phyloP scores from a whole-genome alignment of 2,329 filamentous ascomycete genomes.

The Thielaviopsis musarum region DNA sequence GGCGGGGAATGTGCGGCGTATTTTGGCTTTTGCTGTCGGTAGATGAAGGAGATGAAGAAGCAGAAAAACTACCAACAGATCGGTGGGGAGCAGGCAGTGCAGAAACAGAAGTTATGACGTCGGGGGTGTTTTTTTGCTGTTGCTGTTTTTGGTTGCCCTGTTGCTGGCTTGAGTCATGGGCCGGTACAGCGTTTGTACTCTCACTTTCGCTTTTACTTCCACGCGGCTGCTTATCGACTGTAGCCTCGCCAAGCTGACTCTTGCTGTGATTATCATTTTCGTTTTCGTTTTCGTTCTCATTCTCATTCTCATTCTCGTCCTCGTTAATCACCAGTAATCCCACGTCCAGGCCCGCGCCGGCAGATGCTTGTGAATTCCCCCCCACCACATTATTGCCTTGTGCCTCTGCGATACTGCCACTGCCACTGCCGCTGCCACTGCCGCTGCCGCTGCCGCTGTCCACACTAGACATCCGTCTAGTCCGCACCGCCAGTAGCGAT shows the following conservation, averaged over 20 bases:
- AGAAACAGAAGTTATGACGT: neutral
- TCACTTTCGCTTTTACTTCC: neutral
- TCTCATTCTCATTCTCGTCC: neutral
- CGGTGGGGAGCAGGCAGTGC: neutral
- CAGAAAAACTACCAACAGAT: neutral
- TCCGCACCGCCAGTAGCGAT: neutral
- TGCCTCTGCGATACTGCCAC: no score
- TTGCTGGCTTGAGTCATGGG: neutral
- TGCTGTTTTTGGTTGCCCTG: neutral
- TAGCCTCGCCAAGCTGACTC: neutral
- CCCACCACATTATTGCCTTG: neutral
- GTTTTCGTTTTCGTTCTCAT: neutral
- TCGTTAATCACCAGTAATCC: neutral
- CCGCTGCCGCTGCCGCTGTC: neutral
- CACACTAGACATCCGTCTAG: neutral
- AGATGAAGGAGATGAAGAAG: neutral
- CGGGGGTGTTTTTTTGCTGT: neutral
- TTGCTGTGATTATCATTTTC: no score
- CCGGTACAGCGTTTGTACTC: neutral
- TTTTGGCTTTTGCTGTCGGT: neutral
- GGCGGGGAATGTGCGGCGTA: neutral
- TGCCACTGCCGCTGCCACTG: neutral
- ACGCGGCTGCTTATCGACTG: neutral
- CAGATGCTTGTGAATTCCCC: no score
- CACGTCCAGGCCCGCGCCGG: neutral